Evolutionary conservation across 768 basidiomycete species (phyloP), one percentile per base, ranked within the genome.

Genomic region (Omphalotus guepiniiformis): DNA sequence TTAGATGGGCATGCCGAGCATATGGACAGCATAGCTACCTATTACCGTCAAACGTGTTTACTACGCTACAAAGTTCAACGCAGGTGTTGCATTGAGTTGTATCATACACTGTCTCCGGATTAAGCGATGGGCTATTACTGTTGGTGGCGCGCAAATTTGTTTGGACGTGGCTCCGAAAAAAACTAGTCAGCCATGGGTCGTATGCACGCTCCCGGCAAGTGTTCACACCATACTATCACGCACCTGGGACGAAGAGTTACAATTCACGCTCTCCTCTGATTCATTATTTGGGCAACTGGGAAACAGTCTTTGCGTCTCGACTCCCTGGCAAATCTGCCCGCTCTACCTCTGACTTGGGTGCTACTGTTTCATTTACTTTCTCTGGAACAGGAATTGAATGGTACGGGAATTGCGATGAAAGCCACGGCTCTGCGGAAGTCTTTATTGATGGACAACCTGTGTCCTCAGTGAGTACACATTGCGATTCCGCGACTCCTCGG

Each of bases 221-320:
- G n/a, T 88, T 88, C 65, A 72, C 74, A 2, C 83, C 86, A 0
- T 89, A 79, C 68, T 89, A 83, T 58, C 82, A 86, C 60, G 82
- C 87, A 48, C 76, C 78, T 11, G 86, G 87, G 23, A 74, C 85
- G 5, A 84, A 79, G 71, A 70, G 75, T 54, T 85, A 85, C 51
- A 80, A 83, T 58, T 86, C 86, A 1, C 68, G 74, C 27, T 88
- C 85, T 22, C 82, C 80, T 18, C 59, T 85, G n/a, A 60, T 90
- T 18, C 72, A 71, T 23, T 87, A 82, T 54, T 71, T 72, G 28
- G 83, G 83, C 6, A 58, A 55, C 23, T 90, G 87, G 87, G 59
- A 58, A 6, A 74, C 78, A 22, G 61, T 71, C 1, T 79, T 70
- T 55, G 83, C 83, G 0, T 60, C 63, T 1, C 63, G 68, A 28